Evolutionary conservation across 73 alveolate species (phyloP), one percentile per base, ranked within the genome.

Genomic region (Blepharisma japonicum): DNA sequence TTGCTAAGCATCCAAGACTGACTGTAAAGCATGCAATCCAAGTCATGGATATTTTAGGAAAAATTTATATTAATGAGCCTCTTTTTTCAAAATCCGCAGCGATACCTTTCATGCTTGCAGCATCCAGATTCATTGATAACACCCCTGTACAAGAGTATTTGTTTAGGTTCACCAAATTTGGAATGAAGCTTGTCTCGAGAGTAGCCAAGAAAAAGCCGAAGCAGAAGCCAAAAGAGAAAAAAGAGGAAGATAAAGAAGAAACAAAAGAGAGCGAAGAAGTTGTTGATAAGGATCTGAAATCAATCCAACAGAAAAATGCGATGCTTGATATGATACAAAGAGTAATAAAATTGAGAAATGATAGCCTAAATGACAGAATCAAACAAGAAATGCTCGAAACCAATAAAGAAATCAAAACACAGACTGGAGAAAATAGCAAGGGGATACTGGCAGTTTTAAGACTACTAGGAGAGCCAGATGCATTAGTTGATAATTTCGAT

Each of bases 1-100:
- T 97, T 6, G 97, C 99, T 20, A 87, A 93, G 83, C 97, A 97
- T 88, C 95, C 97, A 21, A 91, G 97, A 77, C 89, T 91, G 66
- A 86, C 89, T 74, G 91, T 94, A 7, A 87, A 93, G 86, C 93
- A 94, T 79, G 98, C 98, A 7, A 89, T 93, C 77, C 86, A 87
- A 61, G 72, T 94, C 53, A 79, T 93, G 23, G 99, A 97, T 86
- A 56, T 97, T 14, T 80, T 97, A 66, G 99, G 97, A 0, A 95
- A 95, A 84, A 89, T 95, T 47, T 97, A 92, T 82, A 82, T 95
- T 50, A 87, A 88, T 71, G 91, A 88, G 54, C 83, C 80, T 32
- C 68, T 86, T 6, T 88, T 81, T 80, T 82, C 93, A 25, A 82
- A 87, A 27, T 82, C 92, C 7, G 87, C 96, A 7, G 79, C 90